Percentiles rank a stretch among this genome's conserved stretches.
Evolutionary conservation across 192 early-diverging fungal genomes (phyloP).

Genomic region (Phlyctochytrium arcticum): DNA sequence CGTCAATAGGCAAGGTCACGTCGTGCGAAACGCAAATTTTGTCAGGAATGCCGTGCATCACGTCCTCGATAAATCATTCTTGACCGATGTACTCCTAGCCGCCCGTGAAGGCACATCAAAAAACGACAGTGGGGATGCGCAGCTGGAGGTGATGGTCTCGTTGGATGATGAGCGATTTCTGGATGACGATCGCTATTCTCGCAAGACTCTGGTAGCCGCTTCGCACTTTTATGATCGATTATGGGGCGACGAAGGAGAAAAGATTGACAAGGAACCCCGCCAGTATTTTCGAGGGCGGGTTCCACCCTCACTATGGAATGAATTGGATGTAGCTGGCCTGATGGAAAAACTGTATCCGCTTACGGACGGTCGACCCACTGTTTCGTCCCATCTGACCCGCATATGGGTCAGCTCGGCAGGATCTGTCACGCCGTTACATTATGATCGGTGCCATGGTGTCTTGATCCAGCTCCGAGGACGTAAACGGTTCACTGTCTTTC

Average conservation of each 20-base stretch:
- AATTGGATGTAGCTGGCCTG: too few relatives aligned
- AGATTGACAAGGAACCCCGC: too few relatives aligned
- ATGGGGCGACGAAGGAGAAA: too few relatives aligned
- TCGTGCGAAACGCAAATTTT: too few relatives aligned
- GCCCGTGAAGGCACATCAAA: too few relatives aligned
- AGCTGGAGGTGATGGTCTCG: neutral
- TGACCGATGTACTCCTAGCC: too few relatives aligned
- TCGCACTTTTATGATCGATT: neutral
- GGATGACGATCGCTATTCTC: conserved; percentile 1
- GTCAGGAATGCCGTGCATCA: too few relatives aligned
- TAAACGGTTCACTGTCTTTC: conserved; percentile 45
- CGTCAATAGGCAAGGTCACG: too few relatives aligned
- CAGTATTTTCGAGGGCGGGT: neutral
- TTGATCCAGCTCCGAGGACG: conserved; percentile 43
- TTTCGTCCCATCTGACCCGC: conserved; percentile 27
- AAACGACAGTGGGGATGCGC: too few relatives aligned
- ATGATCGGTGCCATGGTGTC: conserved; percentile 51
- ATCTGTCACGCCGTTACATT: conserved; percentile 48
- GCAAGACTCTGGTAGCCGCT: neutral
- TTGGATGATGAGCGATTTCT: neutral
- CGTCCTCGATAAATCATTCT: too few relatives aligned
- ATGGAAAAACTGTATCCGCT: neutral
- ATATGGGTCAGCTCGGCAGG: conserved; percentile 42
- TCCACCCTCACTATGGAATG: too few relatives aligned
- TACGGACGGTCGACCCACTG: neutral